Percentiles rank a stretch among this genome's conserved stretches.
These are phyloP conservation scores for Mycena latifolia DNA, from an alignment of 768 basidiomycete species.

Conservation along the genomic window DNA sequence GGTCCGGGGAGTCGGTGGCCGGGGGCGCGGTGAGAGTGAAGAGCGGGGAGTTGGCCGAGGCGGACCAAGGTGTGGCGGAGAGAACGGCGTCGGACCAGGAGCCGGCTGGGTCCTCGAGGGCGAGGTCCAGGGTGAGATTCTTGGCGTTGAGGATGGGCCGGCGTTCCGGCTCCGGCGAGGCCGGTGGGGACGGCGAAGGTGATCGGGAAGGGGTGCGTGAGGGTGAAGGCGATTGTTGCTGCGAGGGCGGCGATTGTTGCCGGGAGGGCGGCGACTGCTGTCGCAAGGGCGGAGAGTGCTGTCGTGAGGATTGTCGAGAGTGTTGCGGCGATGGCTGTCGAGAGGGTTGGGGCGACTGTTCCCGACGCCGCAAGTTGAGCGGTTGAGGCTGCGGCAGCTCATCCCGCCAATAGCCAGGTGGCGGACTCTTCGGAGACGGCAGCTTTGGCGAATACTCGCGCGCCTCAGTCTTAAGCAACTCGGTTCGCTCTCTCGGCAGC, in stretches of 20 bases:
- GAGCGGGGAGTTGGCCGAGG: conserved; percentile 20
- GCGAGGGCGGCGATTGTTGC: not conserved
- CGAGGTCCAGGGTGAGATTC: conserved; percentile 34
- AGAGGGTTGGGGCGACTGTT: not conserved
- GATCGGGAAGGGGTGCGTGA: conserved; percentile 10
- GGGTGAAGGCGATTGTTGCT: conserved; percentile 1
- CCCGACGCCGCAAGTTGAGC: not conserved
- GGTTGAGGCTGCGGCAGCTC: not conserved
- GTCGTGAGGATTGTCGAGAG: not conserved
- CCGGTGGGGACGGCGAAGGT: not conserved
- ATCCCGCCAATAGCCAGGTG: conserved; percentile 23
- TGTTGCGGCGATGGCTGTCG: no score
- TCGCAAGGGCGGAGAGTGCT: not conserved
- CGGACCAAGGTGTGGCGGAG: conserved; percentile 34
- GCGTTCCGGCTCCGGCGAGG: conserved; percentile 13
- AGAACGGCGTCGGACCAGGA: conserved; percentile 35
- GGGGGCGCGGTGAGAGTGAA: conserved; percentile 33
- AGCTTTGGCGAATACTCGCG: not conserved
- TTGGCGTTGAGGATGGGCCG: conserved; percentile 20
- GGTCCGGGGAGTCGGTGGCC: not conserved
- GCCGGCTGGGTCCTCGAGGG: conserved; percentile 16
- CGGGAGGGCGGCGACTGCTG: not conserved
- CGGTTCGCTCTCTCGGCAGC: not conserved
- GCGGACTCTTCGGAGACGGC: conserved; percentile 23
- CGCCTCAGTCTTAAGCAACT: no score